Evolutionary conservation across 306 rosid species (phyloP).

Genomic region (Dryas alaskensis): DNA sequence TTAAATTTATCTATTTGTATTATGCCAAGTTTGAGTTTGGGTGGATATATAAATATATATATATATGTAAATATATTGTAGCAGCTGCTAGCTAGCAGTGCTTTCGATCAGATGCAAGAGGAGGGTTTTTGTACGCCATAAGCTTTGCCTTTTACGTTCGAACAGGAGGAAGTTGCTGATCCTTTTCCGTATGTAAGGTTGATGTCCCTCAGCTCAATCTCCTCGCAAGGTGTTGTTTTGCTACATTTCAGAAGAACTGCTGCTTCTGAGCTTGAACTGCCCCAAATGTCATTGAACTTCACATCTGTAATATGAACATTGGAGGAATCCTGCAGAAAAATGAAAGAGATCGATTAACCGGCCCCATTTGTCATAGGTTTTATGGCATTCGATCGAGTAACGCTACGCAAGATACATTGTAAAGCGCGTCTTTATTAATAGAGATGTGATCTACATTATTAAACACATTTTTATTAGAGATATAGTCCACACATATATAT

Average conservation of each 20-base stretch:
- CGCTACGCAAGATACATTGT: no score
- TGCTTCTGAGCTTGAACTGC: constrained; percentile 21
- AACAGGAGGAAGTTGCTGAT: constrained; percentile 12
- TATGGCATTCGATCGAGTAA: no score
- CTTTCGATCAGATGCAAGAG: neutral
- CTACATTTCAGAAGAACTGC: constrained; percentile 27
- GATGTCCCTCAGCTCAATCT: constrained; percentile 17
- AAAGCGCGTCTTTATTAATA: no score
- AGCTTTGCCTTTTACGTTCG: constrained; percentile 1
- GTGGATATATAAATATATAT: no score
- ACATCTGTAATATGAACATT: constrained; percentile 28
- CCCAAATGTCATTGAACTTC: constrained; percentile 21
- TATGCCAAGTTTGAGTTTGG: no score
- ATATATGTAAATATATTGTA: no score
- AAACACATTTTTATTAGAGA: no score
- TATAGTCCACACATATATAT: no score
- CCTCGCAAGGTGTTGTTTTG: constrained; percentile 23
- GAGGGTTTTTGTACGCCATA: neutral
- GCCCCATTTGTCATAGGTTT: no score
- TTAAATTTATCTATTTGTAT: no score
- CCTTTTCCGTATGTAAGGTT: neutral
- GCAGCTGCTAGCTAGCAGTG: no score
- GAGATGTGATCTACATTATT: no score
- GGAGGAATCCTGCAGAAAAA: constrained; percentile 4
- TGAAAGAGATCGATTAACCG: neutral